Evolutionary conservation across 805 yeast genomes (phyloP).

Genomic region (Saccharomycopsis oosterbeekiorum): DNA sequence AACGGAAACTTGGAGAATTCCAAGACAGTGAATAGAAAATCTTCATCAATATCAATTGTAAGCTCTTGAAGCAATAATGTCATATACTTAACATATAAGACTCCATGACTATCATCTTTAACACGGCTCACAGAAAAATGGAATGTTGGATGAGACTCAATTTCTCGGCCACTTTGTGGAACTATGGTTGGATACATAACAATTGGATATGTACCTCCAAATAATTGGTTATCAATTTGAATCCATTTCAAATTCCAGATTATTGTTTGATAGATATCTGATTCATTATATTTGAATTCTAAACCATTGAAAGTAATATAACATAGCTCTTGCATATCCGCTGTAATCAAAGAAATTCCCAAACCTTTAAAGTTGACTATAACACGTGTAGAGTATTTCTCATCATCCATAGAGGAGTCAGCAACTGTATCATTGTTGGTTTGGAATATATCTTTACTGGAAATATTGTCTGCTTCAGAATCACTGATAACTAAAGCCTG

Average conservation of each 20-base stretch:
- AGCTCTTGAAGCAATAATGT: constrained; percentile 83
- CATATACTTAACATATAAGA: constrained; percentile 81
- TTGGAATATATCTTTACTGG: constrained; percentile 43
- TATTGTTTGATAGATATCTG: constrained; percentile 73
- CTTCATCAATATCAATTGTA: constrained; percentile 90
- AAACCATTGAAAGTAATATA: constrained; percentile 77
- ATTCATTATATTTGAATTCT: constrained; percentile 71
- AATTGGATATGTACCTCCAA: constrained; percentile 82
- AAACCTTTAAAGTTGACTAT: constrained; percentile 69
- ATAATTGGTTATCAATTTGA: constrained; percentile 86
- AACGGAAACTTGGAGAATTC: constrained; percentile 68
- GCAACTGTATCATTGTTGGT: constrained; percentile 43
- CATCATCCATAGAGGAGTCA: constrained; percentile 26
- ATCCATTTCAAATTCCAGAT: constrained; percentile 86
- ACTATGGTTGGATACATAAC: constrained; percentile 82
- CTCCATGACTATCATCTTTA: constrained; percentile 86
- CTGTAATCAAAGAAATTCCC: constrained; percentile 76
- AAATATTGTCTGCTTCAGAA: constrained; percentile 67
- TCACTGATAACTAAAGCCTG: constrained; percentile 79
- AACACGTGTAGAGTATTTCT: constrained; percentile 30
- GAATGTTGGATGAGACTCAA: constrained; percentile 83
- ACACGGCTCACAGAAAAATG: constrained; percentile 78
- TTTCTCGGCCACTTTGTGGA: constrained; percentile 73
- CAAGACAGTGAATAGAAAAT: constrained; percentile 69
- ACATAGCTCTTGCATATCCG: constrained; percentile 64